Percentiles rank a stretch among this genome's conserved stretches.
Conservation (phyloP, 768 basidiomycete species). For the Pleurotus tuber-regium region DNA sequence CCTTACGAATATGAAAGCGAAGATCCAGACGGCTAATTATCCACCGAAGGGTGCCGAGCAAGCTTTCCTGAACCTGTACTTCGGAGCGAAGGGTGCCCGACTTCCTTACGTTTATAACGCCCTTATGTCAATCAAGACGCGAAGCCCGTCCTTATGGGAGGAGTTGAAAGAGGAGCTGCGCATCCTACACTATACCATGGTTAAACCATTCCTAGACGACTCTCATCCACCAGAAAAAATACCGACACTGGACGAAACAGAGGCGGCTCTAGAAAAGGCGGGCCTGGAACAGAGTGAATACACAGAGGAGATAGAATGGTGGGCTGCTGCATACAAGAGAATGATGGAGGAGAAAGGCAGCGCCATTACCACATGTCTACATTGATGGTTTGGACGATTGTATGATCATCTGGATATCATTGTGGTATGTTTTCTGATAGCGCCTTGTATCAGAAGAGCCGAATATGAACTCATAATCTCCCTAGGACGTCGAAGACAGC, state of each 20-base stretch:
- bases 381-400: slow-evolving; percentile 1
- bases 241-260: slow-evolving; percentile 20
- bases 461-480: no score
- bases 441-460: no score
- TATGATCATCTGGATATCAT: no score
- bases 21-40: slow-evolving; percentile 27
- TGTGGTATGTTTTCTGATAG: no score
- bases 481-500: no score
- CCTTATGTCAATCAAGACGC: slow-evolving; percentile 36
- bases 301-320: slow-evolving; percentile 25
- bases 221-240: slow-evolving; percentile 30
- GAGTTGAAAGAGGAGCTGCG: slow-evolving; percentile 28
- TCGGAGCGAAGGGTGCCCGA: slow-evolving; percentile 28
- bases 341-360: slow-evolving; percentile 19
- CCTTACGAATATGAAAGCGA: slow-evolving; percentile 26
- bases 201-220: slow-evolving; percentile 74
- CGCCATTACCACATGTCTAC: no score
- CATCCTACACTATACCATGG: slow-evolving; percentile 42
- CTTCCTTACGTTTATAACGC: slow-evolving; percentile 41
- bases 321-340: slow-evolving; percentile 24
- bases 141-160: slow-evolving; percentile 30
- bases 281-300: slow-evolving; percentile 16
- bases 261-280: slow-evolving; percentile 17
- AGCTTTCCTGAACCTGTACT: slow-evolving; percentile 39
- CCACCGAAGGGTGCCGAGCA: slow-evolving; percentile 35